A percentile compares a stretch with the other conserved stretches of the same genome.
These are phyloP conservation scores for Colletotrichum liriopes DNA, from an alignment of 2,329 filamentous ascomycete species.

Conservation along the genomic window DNA sequence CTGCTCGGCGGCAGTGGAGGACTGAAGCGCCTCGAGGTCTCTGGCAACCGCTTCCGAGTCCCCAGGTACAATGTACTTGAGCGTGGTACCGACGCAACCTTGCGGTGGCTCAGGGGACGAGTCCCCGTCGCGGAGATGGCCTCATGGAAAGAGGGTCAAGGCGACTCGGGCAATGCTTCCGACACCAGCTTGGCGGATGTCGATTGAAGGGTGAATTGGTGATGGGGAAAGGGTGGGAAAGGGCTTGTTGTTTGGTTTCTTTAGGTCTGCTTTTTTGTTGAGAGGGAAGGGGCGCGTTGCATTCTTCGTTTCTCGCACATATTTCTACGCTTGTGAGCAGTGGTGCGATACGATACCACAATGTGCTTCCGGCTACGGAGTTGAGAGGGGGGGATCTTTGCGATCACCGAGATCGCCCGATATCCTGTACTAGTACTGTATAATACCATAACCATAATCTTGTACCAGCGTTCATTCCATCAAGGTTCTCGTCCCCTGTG, in stretches of 20 bases:
- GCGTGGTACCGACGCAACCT: slow-evolving; percentile 87
- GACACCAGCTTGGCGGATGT: slow-evolving; percentile 49
- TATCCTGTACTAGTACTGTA: slow-evolving; percentile 43
- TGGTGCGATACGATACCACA: slow-evolving; percentile 23
- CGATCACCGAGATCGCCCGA: slow-evolving; percentile 1
- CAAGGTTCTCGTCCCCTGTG: neutral
- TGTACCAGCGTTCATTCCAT: neutral
- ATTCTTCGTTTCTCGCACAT: slow-evolving; percentile 39
- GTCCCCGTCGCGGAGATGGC: slow-evolving; percentile 76
- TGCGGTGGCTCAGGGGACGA: slow-evolving; percentile 85
- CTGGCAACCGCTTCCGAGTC: slow-evolving; percentile 89
- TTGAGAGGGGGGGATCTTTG: slow-evolving; percentile 33
- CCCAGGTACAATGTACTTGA: slow-evolving; percentile 88
- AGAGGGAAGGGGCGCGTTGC: neutral
- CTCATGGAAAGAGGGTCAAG: slow-evolving; percentile 67
- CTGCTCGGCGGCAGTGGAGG: slow-evolving; percentile 76
- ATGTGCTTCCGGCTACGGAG: slow-evolving; percentile 24
- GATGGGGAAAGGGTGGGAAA: neutral
- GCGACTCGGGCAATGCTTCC: slow-evolving; percentile 50
- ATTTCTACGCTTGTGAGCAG: slow-evolving; percentile 4
- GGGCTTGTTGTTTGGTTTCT: neutral
- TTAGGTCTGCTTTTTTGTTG: neutral
- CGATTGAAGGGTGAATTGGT: slow-evolving; percentile 45
- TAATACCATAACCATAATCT: slow-evolving; percentile 29
- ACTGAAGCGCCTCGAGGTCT: slow-evolving; percentile 80